Evolutionary conservation across 208 protist genomes (phyloP).

Genomic region (Trypanosoma boissoni): DNA sequence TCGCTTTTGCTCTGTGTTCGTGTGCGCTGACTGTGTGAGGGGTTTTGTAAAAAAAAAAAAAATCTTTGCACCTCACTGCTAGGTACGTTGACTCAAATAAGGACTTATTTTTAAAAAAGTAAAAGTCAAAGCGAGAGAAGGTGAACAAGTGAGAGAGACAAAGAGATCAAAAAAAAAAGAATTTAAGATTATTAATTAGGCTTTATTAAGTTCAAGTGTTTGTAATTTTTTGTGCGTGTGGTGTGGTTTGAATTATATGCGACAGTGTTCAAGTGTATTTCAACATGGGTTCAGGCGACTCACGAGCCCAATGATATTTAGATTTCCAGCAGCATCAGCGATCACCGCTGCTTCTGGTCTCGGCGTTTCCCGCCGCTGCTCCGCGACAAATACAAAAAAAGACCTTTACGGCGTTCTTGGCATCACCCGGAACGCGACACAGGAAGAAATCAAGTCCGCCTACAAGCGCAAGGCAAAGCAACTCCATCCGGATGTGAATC

Average conservation of each 20-base stretch:
- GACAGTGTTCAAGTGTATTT: not conserved
- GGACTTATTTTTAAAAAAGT: too few species aligned
- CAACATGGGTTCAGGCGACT: not conserved
- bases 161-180: too few species aligned
- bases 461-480: conserved; percentile 87
- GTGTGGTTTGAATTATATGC: too few species aligned
- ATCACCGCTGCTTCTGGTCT: not conserved
- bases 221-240: too few species aligned
- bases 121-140: too few species aligned
- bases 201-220: too few species aligned
- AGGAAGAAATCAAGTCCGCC: conserved; percentile 82
- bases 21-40: not conserved
- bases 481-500: conserved; percentile 87
- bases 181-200: too few species aligned
- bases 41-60: too few species aligned
- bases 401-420: conserved; percentile 83
- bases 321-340: not conserved
- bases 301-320: not conserved
- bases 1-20: not conserved
- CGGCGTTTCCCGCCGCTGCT: conserved; percentile 22
- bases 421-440: conserved; percentile 69
- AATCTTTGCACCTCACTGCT: too few species aligned
- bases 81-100: too few species aligned
- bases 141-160: too few species aligned
- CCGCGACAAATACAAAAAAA: conserved; percentile 44